Percentiles rank a stretch among this genome's conserved stretches.
These are phyloP conservation scores for Aaosphaeria pasadenensis DNA, from an alignment of 2,329 filamentous ascomycete genomes.

Conservation along the genomic window DNA sequence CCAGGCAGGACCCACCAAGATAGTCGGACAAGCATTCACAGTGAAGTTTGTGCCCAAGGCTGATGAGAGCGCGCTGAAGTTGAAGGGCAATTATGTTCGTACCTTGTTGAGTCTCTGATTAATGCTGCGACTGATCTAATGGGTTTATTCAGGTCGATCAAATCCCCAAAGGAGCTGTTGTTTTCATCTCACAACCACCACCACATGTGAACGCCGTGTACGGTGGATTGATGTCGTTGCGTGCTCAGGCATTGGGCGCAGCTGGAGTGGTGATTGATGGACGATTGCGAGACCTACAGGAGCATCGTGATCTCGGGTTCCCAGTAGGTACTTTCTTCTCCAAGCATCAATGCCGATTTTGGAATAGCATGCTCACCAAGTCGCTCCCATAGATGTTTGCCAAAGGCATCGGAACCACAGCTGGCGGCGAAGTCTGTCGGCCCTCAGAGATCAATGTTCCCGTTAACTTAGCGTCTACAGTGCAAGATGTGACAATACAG, in stretches of 20 bases:
- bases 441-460: neutral
- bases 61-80: neutral
- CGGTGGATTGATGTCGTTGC: conserved; percentile 53
- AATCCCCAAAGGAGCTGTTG: neutral
- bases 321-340: conserved; percentile 17
- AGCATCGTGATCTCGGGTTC: conserved; percentile 50
- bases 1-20: neutral
- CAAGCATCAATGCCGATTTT: too few species aligned
- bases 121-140: too few species aligned
- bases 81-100: neutral
- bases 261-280: conserved; percentile 53
- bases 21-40: neutral
- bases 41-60: neutral
- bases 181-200: neutral
- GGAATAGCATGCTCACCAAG: too few species aligned
- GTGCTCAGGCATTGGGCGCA: conserved; percentile 45
- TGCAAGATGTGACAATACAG: neutral
- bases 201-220: conserved; percentile 47
- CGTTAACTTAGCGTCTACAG: neutral
- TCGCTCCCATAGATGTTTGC: conserved; percentile 16
- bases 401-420: neutral
- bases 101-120: too few species aligned
- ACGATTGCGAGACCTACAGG: conserved; percentile 51
- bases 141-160: neutral
- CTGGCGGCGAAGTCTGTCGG: neutral